Evolutionary conservation across 176 grass and related monocot species (phyloP).

Genomic region (Triticum timopheevii): DNA sequence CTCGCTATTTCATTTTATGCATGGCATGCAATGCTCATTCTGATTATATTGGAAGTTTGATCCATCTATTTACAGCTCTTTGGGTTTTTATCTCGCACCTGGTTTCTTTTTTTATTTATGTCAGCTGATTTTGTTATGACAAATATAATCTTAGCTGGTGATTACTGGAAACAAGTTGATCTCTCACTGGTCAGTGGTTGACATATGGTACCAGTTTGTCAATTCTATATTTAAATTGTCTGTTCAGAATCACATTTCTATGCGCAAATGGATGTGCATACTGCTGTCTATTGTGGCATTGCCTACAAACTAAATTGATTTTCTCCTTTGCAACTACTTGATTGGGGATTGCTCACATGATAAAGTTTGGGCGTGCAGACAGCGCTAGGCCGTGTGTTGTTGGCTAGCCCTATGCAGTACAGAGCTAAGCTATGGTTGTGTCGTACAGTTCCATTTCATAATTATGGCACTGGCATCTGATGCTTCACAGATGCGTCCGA

Average conservation of each 20-base stretch:
- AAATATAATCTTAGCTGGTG: background rate
- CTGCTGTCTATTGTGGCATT: background rate
- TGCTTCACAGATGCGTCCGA: background rate
- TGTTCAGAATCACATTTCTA: background rate
- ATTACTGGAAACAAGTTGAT: constrained; percentile 1
- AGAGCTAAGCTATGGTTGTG: background rate
- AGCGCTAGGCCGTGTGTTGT: constrained; percentile 9
- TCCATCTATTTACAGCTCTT: background rate
- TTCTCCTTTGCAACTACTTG: background rate
- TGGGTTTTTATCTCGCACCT: background rate
- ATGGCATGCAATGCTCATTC: constrained; percentile 11
- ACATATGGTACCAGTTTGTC: background rate
- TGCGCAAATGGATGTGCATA: background rate
- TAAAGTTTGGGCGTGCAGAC: background rate
- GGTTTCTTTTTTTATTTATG: background rate
- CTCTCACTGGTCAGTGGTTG: background rate
- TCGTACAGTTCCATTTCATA: constrained; percentile 18
- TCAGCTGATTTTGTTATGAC: background rate
- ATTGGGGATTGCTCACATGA: background rate
- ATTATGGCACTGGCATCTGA: background rate
- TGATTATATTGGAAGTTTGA: background rate
- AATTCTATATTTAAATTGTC: background rate
- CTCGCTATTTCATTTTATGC: background rate
- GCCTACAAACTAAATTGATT: background rate
- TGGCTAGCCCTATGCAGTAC: constrained; percentile 18